phyloP scores from a whole-genome alignment of 2,329 filamentous ascomycete genomes.

The Verticillium nonalfalfae region DNA sequence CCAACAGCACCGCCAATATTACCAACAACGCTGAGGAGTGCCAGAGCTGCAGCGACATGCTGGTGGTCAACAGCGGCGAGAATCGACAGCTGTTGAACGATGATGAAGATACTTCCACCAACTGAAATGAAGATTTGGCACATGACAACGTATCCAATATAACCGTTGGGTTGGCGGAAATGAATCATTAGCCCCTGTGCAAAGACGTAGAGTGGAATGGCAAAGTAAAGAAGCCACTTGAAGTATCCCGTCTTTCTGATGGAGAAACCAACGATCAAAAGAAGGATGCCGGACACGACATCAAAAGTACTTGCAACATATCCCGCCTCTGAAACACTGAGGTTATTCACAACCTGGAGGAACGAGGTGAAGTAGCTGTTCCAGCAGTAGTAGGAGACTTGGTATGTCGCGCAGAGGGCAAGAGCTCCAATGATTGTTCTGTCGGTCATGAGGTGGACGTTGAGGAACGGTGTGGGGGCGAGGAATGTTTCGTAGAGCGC shows the following conservation, averaged over 20 bases:
- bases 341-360: slow-evolving; percentile 43
- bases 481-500: slow-evolving; percentile 50
- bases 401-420: slow-evolving; percentile 38
- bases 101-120: slow-evolving; percentile 13
- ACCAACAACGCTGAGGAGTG: slow-evolving; percentile 36
- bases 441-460: slow-evolving; percentile 40
- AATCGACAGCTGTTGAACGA: slow-evolving; percentile 50
- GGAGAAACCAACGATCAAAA: slow-evolving; percentile 37
- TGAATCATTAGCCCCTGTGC: slow-evolving; percentile 40
- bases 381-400: slow-evolving; percentile 41
- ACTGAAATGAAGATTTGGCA: slow-evolving; percentile 38
- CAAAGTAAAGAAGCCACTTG: slow-evolving; percentile 37
- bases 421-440: slow-evolving; percentile 46
- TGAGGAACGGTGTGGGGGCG: slow-evolving; percentile 52
- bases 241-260: slow-evolving; percentile 39
- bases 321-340: slow-evolving; percentile 32
- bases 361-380: slow-evolving; percentile 50
- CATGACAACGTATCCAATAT: slow-evolving; percentile 29
- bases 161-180: slow-evolving; percentile 27
- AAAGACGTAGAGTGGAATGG: slow-evolving; percentile 46
- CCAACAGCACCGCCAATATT: slow-evolving; percentile 39
- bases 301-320: slow-evolving; percentile 44
- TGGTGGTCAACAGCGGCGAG: slow-evolving; percentile 49
- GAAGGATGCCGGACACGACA: slow-evolving; percentile 43
- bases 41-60: slow-evolving; percentile 43